Conservation (phyloP, 1,284 basidiomycete genomes). For the Fistulinella cinereoalba region DNA sequence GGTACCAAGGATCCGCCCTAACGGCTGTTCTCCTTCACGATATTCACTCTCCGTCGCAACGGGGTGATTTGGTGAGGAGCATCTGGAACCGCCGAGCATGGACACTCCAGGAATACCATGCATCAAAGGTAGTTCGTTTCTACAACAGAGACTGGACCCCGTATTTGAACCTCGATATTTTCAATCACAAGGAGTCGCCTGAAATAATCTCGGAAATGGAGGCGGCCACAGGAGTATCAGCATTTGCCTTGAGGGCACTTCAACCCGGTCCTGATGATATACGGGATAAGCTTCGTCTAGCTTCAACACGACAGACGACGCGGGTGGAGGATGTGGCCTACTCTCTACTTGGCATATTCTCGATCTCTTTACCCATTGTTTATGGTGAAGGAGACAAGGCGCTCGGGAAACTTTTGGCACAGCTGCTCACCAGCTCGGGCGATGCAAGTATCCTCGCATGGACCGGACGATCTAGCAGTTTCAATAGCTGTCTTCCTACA, state of each 20-base stretch:
- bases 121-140: too few species aligned
- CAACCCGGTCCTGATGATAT: not conserved
- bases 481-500: conserved; percentile 2
- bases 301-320: conserved; percentile 6
- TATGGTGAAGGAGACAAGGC: not conserved
- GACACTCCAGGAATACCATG: too few species aligned
- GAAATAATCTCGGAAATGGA: not conserved
- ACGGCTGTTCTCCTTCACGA: too few species aligned
- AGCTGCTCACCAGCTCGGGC: conserved; percentile 7
- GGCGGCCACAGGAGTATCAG: not conserved
- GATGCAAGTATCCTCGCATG: conserved; percentile 8
- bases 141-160: too few species aligned
- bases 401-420: not conserved
- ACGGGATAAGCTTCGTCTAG: conserved; percentile 11
- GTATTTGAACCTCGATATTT: too few species aligned
- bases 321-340: not conserved
- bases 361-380: not conserved
- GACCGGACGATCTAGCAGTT: conserved; percentile 2
- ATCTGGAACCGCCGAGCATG: too few species aligned
- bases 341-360: conserved; percentile 1
- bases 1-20: too few species aligned
- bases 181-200: not conserved
- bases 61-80: too few species aligned
- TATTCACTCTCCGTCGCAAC: too few species aligned
- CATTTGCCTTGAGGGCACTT: not conserved